These are phyloP conservation scores for Fusarium tupiense DNA, from an alignment of 2,329 filamentous ascomycete species.

Conservation along the genomic window DNA sequence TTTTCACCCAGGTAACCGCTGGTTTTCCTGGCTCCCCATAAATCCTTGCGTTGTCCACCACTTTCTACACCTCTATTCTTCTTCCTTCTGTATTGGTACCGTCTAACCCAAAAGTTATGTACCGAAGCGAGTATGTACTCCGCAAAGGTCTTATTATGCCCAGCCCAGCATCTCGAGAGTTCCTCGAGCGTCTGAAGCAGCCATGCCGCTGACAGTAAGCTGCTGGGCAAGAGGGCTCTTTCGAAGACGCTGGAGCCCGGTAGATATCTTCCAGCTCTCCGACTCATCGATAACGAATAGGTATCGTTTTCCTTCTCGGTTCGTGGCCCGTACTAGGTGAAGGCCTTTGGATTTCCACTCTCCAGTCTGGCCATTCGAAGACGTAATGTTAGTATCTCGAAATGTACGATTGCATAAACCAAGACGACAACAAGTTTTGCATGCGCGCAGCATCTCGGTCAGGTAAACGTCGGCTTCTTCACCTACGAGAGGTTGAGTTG, in stretches of 20 bases:
- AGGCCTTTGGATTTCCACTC: constrained; percentile 65
- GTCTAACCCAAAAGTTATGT: constrained; percentile 40
- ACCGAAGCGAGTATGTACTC: constrained; percentile 36
- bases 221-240: constrained; percentile 69
- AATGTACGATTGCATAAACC: constrained; percentile 59
- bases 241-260: constrained; percentile 68
- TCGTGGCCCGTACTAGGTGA: constrained; percentile 70
- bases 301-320: constrained; percentile 73
- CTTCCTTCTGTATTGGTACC: constrained; percentile 29
- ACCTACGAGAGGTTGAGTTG: constrained; percentile 63
- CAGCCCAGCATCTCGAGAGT: constrained; percentile 70
- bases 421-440: constrained; percentile 71
- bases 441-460: constrained; percentile 69
- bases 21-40: constrained; percentile 20
- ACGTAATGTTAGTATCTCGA: constrained; percentile 54
- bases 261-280: constrained; percentile 74
- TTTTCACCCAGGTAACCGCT: constrained; percentile 36
- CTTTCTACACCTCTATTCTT: constrained; percentile 14
- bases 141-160: constrained; percentile 42
- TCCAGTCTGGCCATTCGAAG: constrained; percentile 58
- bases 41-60: constrained; percentile 27
- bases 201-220: constrained; percentile 67
- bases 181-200: constrained; percentile 61
- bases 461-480: constrained; percentile 75
- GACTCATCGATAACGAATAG: constrained; percentile 72